Evolutionary conservation across 352 stramenopile species (phyloP).

Genomic region (Phytophthora idaei): DNA sequence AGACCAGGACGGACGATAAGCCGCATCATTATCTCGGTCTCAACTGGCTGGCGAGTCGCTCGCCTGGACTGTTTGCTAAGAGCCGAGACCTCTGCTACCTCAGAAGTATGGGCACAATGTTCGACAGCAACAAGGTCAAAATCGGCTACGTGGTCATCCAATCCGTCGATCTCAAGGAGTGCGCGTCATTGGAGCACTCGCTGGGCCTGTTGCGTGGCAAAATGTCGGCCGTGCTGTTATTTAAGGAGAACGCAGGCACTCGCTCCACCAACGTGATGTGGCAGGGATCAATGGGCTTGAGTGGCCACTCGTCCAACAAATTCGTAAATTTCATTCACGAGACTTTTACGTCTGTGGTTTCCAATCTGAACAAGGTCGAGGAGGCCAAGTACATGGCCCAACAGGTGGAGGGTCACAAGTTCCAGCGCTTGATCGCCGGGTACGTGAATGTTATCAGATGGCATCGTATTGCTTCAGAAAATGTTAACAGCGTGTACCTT

Average conservation of each 20-base stretch:
- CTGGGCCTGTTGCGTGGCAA: conserved; percentile 58
- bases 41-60: conserved; percentile 62
- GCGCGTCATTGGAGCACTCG: conserved; percentile 50
- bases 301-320: conserved; percentile 49
- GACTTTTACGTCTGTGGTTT: conserved; percentile 59
- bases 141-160: conserved; percentile 65
- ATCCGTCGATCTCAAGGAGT: conserved; percentile 65
- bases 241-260: conserved; percentile 52
- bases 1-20: conserved; percentile 41
- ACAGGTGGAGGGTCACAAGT: conserved; percentile 54
- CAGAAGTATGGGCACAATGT: conserved; percentile 52
- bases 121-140: conserved; percentile 48
- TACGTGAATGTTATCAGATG: conserved; percentile 28
- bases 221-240: conserved; percentile 63
- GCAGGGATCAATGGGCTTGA: conserved; percentile 55
- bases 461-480: not conserved
- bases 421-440: conserved; percentile 47
- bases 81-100: conserved; percentile 69
- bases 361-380: conserved; percentile 63
- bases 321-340: conserved; percentile 57
- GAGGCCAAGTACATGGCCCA: conserved; percentile 68
- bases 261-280: conserved; percentile 56
- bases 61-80: conserved; percentile 57
- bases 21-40: conserved; percentile 70
- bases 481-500: conserved; percentile 15